Base-by-base conservation (phyloP, 148 eudicot species). In the Nepenthes mirabilis region DNA sequence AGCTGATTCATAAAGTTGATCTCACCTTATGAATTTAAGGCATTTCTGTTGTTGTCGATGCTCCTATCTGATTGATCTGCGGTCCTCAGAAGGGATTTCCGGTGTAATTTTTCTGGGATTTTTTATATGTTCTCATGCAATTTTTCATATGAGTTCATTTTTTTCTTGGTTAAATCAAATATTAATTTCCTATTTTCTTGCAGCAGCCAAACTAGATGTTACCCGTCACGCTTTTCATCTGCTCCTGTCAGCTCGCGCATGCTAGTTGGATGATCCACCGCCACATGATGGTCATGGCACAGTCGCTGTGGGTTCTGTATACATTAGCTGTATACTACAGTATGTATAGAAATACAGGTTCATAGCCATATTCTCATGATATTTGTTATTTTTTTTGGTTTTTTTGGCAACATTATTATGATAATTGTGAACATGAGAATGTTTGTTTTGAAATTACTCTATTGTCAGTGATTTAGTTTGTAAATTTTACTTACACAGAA, bases 191-290 rank as follows among this genome's bases (percentile, higher is more conserved):
- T 37, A 23, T 57, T 63, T 36, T 45, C 14, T 36, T 73, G 57
- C 58, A 66, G 81, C 77, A 73, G 75, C 81, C 70, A 36, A 70
- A 77, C 53, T 70, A 56, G 65, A 43, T 67, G 14, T 23, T 36
- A 35, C 37, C 40, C 14, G 33, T 2, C 23, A 36, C 3, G 5
- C 37, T 14, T 9, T 32, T 6, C 36, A 33, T 36, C 13, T 23
- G 23, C 23, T 11, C 60, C 40, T 14, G 13, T 58, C 4, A 1
- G 45, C 23, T 1, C 0, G 45, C 4, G 45, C 6, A 40, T 40
- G 6, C 8, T 40, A 40, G 45, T 8, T 40, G 8, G 45, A 3
- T 4, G 45, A 40, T 40, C 8, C 45, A 40, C 45, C 45, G 45
- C 4, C 45, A 40, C 6, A 40, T 40, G 45, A 40, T 40, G 45